A percentile compares a stretch with the other conserved stretches of the same genome.
Evolutionary conservation across 768 basidiomycete genomes (phyloP).

Genomic region (Lentinula aciculospora): DNA sequence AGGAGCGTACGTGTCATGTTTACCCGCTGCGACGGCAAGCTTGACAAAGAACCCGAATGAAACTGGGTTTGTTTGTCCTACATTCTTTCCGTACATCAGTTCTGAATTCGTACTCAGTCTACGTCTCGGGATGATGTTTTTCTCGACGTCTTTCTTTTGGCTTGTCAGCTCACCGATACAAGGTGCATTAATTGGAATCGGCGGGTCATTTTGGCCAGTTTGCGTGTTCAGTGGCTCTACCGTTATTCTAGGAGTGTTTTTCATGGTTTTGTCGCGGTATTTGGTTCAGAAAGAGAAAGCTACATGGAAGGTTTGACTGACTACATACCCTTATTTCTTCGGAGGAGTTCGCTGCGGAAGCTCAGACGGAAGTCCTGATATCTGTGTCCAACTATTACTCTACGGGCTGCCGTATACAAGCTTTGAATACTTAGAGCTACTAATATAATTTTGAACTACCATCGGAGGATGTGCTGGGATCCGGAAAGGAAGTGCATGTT

Average conservation of each 20-base stretch:
- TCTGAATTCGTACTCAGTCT: neutral
- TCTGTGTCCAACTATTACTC: no score
- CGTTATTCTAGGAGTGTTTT: slow-evolving; percentile 11
- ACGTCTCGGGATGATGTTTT: slow-evolving; percentile 13
- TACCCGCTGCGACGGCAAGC: slow-evolving; percentile 5
- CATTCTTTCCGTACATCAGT: neutral
- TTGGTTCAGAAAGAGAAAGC: slow-evolving; percentile 1
- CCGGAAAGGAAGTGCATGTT: no score
- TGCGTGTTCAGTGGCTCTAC: slow-evolving; percentile 12
- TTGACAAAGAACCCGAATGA: slow-evolving; percentile 6
- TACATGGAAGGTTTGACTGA: neutral
- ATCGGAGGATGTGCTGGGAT: no score
- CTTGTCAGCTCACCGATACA: slow-evolving; percentile 15
- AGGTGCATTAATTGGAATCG: slow-evolving; percentile 10
- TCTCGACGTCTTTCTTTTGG: slow-evolving; percentile 14
- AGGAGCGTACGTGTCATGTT: slow-evolving; percentile 8
- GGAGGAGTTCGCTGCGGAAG: no score
- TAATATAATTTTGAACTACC: neutral
- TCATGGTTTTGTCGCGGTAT: slow-evolving; percentile 9
- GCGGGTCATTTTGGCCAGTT: slow-evolving; percentile 10
- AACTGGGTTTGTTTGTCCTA: slow-evolving; percentile 7
- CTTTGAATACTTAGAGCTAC: no score
- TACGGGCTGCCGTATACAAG: neutral
- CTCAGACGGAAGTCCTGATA: no score
- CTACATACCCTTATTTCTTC: no score